Evolutionary conservation across 331 rosid genomes (phyloP).

Genomic region (Malus hybrid): DNA sequence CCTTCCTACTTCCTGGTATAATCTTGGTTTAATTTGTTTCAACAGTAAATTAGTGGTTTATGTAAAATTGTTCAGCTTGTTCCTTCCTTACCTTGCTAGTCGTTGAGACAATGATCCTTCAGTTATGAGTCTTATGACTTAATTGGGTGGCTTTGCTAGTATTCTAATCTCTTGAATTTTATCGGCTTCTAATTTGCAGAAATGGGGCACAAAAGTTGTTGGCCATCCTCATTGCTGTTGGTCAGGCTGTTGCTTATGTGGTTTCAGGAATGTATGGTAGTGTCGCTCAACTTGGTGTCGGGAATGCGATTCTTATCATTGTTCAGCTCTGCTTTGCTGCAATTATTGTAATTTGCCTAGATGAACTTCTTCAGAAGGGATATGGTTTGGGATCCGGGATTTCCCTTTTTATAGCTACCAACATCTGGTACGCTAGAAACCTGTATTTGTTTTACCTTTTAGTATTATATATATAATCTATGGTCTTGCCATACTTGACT

Average conservation of each 20-base stretch:
- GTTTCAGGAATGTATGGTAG: constrained; percentile 45
- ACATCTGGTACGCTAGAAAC: constrained; percentile 30
- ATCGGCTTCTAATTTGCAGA: constrained; percentile 15
- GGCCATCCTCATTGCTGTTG: constrained; percentile 41
- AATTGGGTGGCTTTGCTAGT: background rate
- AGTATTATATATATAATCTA: background rate
- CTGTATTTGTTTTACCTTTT: background rate
- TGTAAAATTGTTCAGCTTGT: background rate
- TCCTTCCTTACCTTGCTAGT: background rate
- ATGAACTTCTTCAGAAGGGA: constrained; percentile 55
- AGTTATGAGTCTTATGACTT: background rate
- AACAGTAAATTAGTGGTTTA: background rate
- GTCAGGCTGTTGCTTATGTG: constrained; percentile 49
- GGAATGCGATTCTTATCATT: constrained; percentile 44
- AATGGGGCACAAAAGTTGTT: constrained; percentile 49
- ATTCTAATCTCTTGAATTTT: background rate
- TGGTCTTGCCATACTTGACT: background rate
- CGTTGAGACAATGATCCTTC: background rate
- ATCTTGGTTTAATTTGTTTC: background rate
- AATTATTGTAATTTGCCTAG: constrained; percentile 40
- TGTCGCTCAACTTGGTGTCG: constrained; percentile 41
- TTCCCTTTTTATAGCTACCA: constrained; percentile 44
- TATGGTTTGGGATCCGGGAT: constrained; percentile 47
- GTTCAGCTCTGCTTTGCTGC: constrained; percentile 40
- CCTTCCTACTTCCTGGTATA: no score